Evolutionary conservation across 306 rosid species (phyloP).

Genomic region (Cotoneaster glaucophyllus): DNA sequence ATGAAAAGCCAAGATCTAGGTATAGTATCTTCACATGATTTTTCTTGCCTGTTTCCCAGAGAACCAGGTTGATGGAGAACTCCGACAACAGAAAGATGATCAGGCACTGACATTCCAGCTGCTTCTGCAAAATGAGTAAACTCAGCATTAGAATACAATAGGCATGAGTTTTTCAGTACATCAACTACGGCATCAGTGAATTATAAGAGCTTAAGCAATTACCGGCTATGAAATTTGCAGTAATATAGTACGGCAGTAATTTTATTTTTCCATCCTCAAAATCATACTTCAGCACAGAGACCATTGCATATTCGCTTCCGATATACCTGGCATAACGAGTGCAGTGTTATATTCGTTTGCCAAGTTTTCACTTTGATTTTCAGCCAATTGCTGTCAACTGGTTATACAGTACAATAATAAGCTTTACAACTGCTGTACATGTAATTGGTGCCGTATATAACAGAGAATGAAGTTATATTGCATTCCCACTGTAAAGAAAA

Average conservation of each 20-base stretch:
- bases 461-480: conserved; percentile 81
- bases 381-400: conserved; percentile 11
- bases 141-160: background rate
- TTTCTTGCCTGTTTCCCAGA: conserved; percentile 69
- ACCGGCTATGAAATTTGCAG: conserved; percentile 69
- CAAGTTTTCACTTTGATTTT: conserved; percentile 4
- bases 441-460: conserved; percentile 69
- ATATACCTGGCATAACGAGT: conserved; percentile 55
- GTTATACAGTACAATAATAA: conserved; percentile 14
- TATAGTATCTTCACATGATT: conserved; percentile 22
- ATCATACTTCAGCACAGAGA: conserved; percentile 55
- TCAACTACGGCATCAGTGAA: conserved; percentile 14
- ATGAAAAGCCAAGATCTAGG: conserved; percentile 20
- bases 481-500: conserved; percentile 77
- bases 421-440: conserved; percentile 51
- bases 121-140: conserved; percentile 49
- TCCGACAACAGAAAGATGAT: conserved; percentile 61
- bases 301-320: conserved; percentile 78
- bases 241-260: conserved; percentile 67
- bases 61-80: conserved; percentile 81
- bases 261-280: conserved; percentile 43
- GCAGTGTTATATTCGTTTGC: conserved; percentile 11
- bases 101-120: conserved; percentile 60
- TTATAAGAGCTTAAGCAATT: conserved; percentile 16
- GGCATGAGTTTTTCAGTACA: background rate